phyloP scores from a whole-genome alignment of 192 early-diverging fungal species.

The Nowakowskiella sp. region DNA sequence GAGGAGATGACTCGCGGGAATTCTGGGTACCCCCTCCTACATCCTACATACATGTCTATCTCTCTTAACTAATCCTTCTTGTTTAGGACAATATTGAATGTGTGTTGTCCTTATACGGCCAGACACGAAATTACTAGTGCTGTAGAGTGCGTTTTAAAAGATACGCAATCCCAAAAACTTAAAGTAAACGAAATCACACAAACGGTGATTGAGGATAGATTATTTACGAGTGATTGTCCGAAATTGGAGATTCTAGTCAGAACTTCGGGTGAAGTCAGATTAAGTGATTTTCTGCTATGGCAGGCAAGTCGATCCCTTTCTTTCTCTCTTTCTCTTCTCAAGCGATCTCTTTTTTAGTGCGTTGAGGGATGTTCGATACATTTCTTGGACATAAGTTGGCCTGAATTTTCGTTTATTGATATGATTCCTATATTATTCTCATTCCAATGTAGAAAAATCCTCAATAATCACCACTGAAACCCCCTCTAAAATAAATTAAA shows the following conservation, averaged over 20 bases:
- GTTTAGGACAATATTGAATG: conserved; percentile 66
- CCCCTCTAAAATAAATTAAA: no score
- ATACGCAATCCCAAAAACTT: conserved; percentile 48
- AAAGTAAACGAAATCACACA: conserved; percentile 51
- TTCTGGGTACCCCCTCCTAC: conserved; percentile 19
- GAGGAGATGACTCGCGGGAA: conserved; percentile 49
- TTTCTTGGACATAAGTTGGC: conserved; percentile 89
- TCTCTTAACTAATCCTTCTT: neutral
- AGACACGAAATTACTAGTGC: conserved; percentile 84
- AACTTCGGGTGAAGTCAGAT: conserved; percentile 89
- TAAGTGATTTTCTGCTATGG: conserved; percentile 95
- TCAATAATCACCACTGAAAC: no score
- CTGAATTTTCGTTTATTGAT: conserved; percentile 85
- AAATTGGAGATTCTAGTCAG: conserved; percentile 83
- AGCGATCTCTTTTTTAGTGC: conserved; percentile 1
- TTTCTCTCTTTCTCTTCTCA: neutral
- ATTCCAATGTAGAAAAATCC: no score
- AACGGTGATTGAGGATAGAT: conserved; percentile 44
- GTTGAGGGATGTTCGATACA: conserved; percentile 64
- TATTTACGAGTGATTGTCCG: conserved; percentile 57
- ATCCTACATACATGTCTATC: neutral
- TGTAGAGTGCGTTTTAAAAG: conserved; percentile 31
- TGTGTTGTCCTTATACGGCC: conserved; percentile 88
- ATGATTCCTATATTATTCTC: conserved; percentile 72
- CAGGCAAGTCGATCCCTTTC: conserved; percentile 40